These are phyloP conservation scores for Phytophthora nicotianae DNA, from an alignment of 352 stramenopile genomes.

Conservation along the genomic window DNA sequence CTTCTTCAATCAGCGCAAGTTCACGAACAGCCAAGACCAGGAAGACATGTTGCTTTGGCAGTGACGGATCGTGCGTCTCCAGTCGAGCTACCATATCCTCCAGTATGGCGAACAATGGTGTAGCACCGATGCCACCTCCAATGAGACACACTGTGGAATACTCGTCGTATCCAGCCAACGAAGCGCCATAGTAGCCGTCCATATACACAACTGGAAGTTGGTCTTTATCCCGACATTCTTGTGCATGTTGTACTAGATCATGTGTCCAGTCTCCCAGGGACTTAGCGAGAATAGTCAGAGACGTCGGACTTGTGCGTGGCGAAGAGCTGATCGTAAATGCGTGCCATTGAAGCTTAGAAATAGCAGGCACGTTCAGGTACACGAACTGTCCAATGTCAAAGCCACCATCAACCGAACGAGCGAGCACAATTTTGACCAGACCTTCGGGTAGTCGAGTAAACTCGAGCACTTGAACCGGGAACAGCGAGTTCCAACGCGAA, in stretches of 20 bases:
- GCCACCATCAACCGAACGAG: conserved; percentile 22
- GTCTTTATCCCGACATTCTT: conserved; percentile 33
- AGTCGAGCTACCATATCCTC: conserved; percentile 49
- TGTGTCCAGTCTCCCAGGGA: conserved; percentile 55
- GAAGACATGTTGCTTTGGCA: conserved; percentile 35
- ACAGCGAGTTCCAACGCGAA: conserved; percentile 47
- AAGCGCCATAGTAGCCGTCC: conserved; percentile 62
- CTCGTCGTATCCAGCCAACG: conserved; percentile 45
- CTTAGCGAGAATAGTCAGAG: conserved; percentile 59
- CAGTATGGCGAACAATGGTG: conserved; percentile 57
- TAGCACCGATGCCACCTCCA: conserved; percentile 56
- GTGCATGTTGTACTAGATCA: conserved; percentile 42
- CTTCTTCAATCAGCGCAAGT: conserved; percentile 45
- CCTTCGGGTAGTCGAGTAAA: conserved; percentile 38
- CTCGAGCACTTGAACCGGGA: conserved; percentile 41
- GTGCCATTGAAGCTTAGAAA: conserved; percentile 70
- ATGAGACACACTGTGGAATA: conserved; percentile 54
- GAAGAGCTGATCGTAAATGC: conserved; percentile 66
- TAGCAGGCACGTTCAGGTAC: conserved; percentile 57
- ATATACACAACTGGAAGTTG: conserved; percentile 48
- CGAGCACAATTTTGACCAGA: conserved; percentile 55
- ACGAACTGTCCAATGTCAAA: conserved; percentile 63
- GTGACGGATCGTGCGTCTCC: conserved; percentile 4
- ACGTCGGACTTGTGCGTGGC: conserved; percentile 32
- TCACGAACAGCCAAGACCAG: conserved; percentile 53